phyloP scores from a whole-genome alignment of 148 eudicot species.

The Linanthus parryae region DNA sequence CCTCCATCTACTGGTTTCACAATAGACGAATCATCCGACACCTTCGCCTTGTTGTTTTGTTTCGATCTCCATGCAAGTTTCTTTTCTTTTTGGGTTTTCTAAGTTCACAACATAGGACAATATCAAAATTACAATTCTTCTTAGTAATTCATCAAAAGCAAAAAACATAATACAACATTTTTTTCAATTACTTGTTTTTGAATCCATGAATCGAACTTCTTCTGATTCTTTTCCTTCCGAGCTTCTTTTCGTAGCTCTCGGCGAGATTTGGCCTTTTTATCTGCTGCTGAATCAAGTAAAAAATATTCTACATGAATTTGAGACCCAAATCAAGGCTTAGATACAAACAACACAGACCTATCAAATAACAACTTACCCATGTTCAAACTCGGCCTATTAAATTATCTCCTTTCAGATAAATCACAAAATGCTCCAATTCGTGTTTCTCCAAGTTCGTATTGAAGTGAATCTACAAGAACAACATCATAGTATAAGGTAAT shows the following conservation, averaged over 20 bases:
- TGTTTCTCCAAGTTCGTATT: too few species aligned
- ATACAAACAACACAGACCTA: not conserved
- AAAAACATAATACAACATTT: too few species aligned
- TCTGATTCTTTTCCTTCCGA: conserved; percentile 48
- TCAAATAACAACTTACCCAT: conserved; percentile 13
- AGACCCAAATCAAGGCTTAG: not conserved
- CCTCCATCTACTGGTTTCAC: not conserved
- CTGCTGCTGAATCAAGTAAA: conserved; percentile 5
- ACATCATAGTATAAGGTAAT: too few species aligned
- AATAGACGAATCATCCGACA: not conserved
- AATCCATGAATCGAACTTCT: conserved; percentile 54
- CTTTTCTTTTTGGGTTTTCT: conserved; percentile 35
- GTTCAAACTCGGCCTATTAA: too few species aligned
- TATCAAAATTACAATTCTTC: too few species aligned
- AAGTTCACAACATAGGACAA: not conserved
- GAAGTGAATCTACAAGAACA: too few species aligned
- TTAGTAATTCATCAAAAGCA: too few species aligned
- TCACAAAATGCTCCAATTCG: too few species aligned
- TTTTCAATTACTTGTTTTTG: conserved; percentile 38
- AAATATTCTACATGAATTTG: not conserved
- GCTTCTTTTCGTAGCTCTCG: conserved; percentile 53
- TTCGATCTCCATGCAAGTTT: conserved; percentile 11
- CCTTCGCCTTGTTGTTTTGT: conserved; percentile 3
- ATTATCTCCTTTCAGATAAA: too few species aligned
- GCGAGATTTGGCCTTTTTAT: conserved; percentile 35